phyloP scores from a whole-genome alignment of 73 alveolate species.

The Durusdinium trenchii region DNA sequence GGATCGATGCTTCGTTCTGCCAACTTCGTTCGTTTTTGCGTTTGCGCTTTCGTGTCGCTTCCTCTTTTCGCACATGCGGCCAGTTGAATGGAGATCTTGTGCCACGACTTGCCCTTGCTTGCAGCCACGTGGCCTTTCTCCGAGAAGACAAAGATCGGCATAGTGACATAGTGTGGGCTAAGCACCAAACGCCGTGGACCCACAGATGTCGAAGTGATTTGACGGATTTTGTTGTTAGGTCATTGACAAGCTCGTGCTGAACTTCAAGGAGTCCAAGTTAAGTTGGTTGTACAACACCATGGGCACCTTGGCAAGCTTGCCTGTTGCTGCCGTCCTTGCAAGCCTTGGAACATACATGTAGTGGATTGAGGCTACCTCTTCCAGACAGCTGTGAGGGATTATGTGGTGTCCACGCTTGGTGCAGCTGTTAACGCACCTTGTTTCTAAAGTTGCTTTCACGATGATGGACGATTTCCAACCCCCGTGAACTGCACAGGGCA shows the following conservation, averaged over 20 bases:
- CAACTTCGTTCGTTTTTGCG: background rate
- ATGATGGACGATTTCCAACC: background rate
- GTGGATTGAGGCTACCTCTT: slow-evolving; percentile 20
- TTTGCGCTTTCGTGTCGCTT: background rate
- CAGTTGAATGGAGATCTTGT: slow-evolving; percentile 72
- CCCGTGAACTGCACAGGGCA: background rate
- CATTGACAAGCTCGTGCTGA: slow-evolving; percentile 67
- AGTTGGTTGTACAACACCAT: slow-evolving; percentile 91
- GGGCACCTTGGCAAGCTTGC: slow-evolving; percentile 4
- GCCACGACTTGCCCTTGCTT: slow-evolving; percentile 83
- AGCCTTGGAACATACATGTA: background rate
- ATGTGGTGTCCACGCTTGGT: slow-evolving; percentile 65
- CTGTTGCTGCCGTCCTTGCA: background rate
- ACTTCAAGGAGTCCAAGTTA: slow-evolving; percentile 58
- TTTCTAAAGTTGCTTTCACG: background rate
- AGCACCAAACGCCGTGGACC: background rate
- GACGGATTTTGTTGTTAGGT: slow-evolving; percentile 13
- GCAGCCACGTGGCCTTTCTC: slow-evolving; percentile 82
- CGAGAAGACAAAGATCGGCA: background rate
- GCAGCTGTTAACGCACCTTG: slow-evolving; percentile 16
- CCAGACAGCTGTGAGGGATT: slow-evolving; percentile 60
- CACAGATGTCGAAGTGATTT: background rate
- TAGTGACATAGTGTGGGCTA: background rate
- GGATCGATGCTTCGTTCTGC: background rate
- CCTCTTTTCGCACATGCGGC: background rate